Conservation (phyloP, 345 rosid genomes). For the Syzygium jambos region DNA sequence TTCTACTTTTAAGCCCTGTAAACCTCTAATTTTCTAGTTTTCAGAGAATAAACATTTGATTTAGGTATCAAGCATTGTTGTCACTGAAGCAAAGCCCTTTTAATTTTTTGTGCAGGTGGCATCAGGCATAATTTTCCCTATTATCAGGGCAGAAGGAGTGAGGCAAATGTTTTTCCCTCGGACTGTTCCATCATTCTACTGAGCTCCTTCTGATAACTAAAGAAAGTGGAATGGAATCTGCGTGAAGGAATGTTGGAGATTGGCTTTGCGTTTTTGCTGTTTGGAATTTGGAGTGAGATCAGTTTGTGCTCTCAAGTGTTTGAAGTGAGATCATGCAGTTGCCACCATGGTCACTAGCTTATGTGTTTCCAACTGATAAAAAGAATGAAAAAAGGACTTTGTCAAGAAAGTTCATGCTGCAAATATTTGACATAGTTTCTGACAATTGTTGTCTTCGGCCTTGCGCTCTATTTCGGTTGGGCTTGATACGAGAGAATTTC, state of each 20-base stretch:
- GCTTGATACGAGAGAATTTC: not conserved
- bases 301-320: not conserved
- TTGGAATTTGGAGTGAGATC: not conserved
- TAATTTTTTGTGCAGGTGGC: slow-evolving; percentile 2
- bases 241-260: not conserved
- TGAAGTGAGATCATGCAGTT: not conserved
- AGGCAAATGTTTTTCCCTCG: slow-evolving; percentile 12
- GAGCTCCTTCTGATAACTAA: slow-evolving; percentile 2
- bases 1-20: not conserved
- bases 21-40: not conserved
- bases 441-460: not conserved
- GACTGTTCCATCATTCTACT: slow-evolving; percentile 1
- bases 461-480: not conserved
- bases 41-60: not conserved
- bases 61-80: not conserved
- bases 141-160: slow-evolving; percentile 14
- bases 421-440: not conserved
- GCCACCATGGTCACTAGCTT: not conserved
- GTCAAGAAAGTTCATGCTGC: not conserved
- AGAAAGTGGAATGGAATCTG: not conserved
- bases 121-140: slow-evolving; percentile 12
- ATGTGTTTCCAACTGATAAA: not conserved
- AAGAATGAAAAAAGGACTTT: not conserved
- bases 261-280: not conserved
- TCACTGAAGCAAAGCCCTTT: not conserved